Base-by-base conservation (phyloP, 352 stramenopile species). In the Phytophthora pistaciae region DNA sequence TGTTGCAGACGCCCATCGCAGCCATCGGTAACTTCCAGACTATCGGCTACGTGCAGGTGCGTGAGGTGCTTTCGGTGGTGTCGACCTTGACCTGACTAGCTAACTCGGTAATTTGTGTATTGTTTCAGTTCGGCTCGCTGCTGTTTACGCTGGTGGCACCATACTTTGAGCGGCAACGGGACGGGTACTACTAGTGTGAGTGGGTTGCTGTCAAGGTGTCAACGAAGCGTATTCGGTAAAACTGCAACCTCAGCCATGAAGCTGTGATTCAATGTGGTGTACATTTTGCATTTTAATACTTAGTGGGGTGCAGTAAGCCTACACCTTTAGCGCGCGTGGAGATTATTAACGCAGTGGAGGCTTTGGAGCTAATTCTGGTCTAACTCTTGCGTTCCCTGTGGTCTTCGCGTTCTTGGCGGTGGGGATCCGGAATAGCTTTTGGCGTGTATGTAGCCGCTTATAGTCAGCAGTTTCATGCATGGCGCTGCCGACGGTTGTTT, bases 1-100 rank as follows among this genome's bases (percentile, higher is more conserved):
- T 94, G 7, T 56, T 94, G 44, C 87, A 94, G 75, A 90, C 79
- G 16, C 80, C 87, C 23, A 82, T 94, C 36, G 71, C 81, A 20
- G 72, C 82, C 20, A 85, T 88, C 42, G 80, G 59, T 3, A 70
- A 90, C 72, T 90, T 83, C 31, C 36, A 70, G 21, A 74, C 44
- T 29, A 80, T 91, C 48, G 70, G 69, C 42, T 83, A 69, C 69
- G 65, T 91, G 40, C 79, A 91, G 79, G 78, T 88, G n/a, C 44
- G 72, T 68, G 38, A 77, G 42, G 23, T 68, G 33, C 38, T 62
- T 65, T 36, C 7, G 29, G 29, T 36, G 29, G 1, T 11, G 29
- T 36, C 7, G 29, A 36, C 7, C 7, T 36, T 36, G 29, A 36
- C 7, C 2, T 36, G 29, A 36, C 29, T 10, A 11, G 42, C 42